phyloP scores from a whole-genome alignment of 192 early-diverging fungal species.

The Kappamyces sp. region DNA sequence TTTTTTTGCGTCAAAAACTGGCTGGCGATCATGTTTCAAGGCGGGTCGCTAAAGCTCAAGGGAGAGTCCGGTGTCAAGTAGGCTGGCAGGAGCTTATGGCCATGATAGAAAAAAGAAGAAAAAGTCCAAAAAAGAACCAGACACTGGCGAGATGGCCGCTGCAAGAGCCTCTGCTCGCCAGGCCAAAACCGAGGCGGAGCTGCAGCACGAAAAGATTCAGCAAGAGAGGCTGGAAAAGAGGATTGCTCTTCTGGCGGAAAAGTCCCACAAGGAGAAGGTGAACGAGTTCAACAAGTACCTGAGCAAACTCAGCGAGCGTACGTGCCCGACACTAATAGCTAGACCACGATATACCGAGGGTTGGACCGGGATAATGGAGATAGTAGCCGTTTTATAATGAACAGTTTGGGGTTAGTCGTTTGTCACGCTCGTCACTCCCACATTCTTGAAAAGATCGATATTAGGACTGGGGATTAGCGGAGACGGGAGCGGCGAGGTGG shows the following conservation, averaged over 20 bases:
- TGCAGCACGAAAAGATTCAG: constrained; percentile 12
- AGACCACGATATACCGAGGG: constrained; percentile 40
- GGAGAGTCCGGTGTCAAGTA: neutral
- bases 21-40: constrained; percentile 3
- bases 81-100: too few relatives aligned
- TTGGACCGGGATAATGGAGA: constrained; percentile 6
- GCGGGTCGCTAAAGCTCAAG: constrained; percentile 8
- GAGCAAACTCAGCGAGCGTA: constrained; percentile 56
- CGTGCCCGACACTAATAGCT: too few relatives aligned
- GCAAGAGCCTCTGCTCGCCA: neutral
- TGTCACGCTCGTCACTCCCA: too few relatives aligned
- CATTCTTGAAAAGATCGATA: too few relatives aligned
- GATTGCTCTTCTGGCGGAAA: constrained; percentile 33
- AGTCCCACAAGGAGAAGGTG: constrained; percentile 39
- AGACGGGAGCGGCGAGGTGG: too few relatives aligned
- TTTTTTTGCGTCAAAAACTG: too few relatives aligned
- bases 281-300: constrained; percentile 56
- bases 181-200: constrained; percentile 10
- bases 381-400: too few relatives aligned
- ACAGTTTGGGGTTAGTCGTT: too few relatives aligned
- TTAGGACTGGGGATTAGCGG: too few relatives aligned
- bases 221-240: constrained; percentile 22
- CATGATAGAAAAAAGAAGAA: neutral
- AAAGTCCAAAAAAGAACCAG: constrained; percentile 2
- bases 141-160: too few relatives aligned